phyloP scores from a whole-genome alignment of 225 moss, liverwort and hornwort species.

The Rhytidiadelphus loreus region DNA sequence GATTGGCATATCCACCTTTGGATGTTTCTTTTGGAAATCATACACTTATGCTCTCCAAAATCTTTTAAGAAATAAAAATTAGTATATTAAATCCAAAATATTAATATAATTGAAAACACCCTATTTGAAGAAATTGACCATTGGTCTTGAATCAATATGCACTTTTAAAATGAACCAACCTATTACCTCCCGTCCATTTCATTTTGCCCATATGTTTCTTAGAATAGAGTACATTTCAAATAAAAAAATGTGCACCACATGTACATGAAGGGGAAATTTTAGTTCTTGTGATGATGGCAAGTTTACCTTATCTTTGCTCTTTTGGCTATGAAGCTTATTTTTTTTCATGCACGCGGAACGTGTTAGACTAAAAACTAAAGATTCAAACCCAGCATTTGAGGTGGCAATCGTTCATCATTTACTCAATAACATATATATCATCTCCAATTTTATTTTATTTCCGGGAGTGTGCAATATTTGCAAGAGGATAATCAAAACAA shows the following conservation, averaged over 20 bases:
- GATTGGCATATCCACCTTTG: neutral
- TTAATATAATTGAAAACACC: neutral
- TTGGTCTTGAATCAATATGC: rapidly evolving
- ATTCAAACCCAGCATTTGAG: neutral
- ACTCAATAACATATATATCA: rapidly evolving
- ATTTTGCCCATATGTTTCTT: rapidly evolving
- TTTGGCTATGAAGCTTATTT: neutral
- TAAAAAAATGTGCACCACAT: neutral
- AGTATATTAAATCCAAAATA: neutral
- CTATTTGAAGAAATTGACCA: neutral
- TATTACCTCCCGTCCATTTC: neutral
- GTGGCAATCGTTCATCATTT: neutral
- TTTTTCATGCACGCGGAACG: neutral
- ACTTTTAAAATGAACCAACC: neutral
- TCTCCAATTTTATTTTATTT: neutral
- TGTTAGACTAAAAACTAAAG: neutral
- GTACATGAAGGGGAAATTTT: rapidly evolving
- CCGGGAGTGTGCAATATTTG: neutral
- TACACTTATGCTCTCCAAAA: neutral
- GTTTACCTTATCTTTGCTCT: neutral
- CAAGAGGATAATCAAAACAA: rapidly evolving
- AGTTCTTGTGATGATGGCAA: neutral
- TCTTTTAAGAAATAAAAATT: neutral
- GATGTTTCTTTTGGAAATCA: rapidly evolving
- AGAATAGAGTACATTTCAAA: neutral